These are phyloP conservation scores for Patellifolia procumbens DNA, from an alignment of 179 eudicot genomes.

Conservation along the genomic window DNA sequence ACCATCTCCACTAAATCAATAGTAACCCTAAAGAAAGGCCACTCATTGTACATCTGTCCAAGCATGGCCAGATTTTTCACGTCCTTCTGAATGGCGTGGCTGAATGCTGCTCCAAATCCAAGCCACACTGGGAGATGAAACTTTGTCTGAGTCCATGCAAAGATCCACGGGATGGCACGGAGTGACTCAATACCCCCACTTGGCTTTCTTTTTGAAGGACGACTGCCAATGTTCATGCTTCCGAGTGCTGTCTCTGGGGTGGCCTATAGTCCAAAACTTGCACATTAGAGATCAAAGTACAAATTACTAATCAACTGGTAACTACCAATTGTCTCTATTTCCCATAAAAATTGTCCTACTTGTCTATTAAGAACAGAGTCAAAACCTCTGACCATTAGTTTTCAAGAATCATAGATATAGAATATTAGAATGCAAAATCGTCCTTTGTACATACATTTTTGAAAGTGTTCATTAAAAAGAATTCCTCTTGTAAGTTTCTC, in stretches of 20 bases:
- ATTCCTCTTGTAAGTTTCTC: neutral
- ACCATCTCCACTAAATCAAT: conserved; percentile 91
- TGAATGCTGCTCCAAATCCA: conserved; percentile 90
- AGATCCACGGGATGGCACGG: conserved; percentile 96
- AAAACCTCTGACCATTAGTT: neutral
- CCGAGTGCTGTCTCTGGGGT: conserved; percentile 93
- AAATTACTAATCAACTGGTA: neutral
- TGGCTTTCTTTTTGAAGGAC: conserved; percentile 91
- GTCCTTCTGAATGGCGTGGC: conserved; percentile 59
- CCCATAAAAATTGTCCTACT: neutral
- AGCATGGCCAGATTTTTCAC: conserved; percentile 59
- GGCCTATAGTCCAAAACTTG: conserved; percentile 44
- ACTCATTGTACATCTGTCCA: conserved; percentile 77
- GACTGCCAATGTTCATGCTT: conserved; percentile 93
- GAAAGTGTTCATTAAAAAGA: neutral
- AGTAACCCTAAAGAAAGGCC: conserved; percentile 93
- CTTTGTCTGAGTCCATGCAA: conserved; percentile 95
- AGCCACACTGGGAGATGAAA: conserved; percentile 98
- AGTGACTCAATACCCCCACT: conserved; percentile 95
- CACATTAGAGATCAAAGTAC: neutral
- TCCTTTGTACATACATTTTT: neutral
- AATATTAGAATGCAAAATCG: neutral
- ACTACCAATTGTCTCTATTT: neutral
- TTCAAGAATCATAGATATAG: neutral
- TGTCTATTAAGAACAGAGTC: neutral